Evolutionary conservation across 1,284 basidiomycete species (phyloP).

Genomic region (Rhizoctonia solani): DNA sequence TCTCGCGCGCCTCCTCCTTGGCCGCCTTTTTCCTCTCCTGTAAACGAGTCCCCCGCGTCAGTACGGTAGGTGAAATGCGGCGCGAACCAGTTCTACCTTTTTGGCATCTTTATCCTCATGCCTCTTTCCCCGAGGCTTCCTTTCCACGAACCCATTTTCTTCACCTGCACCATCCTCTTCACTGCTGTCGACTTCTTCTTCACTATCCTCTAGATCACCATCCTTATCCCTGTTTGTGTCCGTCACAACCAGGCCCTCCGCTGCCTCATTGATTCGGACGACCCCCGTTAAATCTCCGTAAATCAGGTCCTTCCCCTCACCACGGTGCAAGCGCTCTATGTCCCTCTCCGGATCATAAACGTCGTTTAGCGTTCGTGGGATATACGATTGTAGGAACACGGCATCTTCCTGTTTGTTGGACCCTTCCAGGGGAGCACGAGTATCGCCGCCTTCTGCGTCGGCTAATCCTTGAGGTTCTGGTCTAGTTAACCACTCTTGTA

Average conservation of each 20-base stretch:
- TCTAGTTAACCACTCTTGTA: slow-evolving; percentile 42
- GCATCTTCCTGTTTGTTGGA: slow-evolving; percentile 69
- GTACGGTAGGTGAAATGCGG: slow-evolving; percentile 11
- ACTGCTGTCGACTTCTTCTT: slow-evolving; percentile 37
- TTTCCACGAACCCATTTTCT: slow-evolving; percentile 52
- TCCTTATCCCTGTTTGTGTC: slow-evolving; percentile 48
- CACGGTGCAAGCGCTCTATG: slow-evolving; percentile 70
- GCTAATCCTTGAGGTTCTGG: slow-evolving; percentile 38
- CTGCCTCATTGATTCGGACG: slow-evolving; percentile 25
- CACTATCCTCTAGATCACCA: slow-evolving; percentile 38
- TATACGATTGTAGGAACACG: slow-evolving; percentile 87
- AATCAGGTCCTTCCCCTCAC: slow-evolving; percentile 74
- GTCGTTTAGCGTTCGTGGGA: slow-evolving; percentile 89
- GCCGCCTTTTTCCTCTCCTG: slow-evolving; percentile 88
- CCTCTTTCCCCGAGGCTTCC: slow-evolving; percentile 76
- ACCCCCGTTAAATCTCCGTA: slow-evolving; percentile 67
- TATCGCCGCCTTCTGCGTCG: slow-evolving; percentile 20
- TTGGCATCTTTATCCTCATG: slow-evolving; percentile 92
- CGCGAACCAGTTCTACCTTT: slow-evolving; percentile 60
- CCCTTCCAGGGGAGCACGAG: slow-evolving; percentile 24
- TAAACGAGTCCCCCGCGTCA: slow-evolving; percentile 3
- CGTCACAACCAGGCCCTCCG: slow-evolving; percentile 42
- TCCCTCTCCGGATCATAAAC: slow-evolving; percentile 93
- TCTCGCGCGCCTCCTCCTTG: slow-evolving; percentile 86
- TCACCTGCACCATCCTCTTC: slow-evolving; percentile 41